Evolutionary conservation across 1,284 basidiomycete species (phyloP).

Genomic region (Trichosporon coremiiforme): DNA sequence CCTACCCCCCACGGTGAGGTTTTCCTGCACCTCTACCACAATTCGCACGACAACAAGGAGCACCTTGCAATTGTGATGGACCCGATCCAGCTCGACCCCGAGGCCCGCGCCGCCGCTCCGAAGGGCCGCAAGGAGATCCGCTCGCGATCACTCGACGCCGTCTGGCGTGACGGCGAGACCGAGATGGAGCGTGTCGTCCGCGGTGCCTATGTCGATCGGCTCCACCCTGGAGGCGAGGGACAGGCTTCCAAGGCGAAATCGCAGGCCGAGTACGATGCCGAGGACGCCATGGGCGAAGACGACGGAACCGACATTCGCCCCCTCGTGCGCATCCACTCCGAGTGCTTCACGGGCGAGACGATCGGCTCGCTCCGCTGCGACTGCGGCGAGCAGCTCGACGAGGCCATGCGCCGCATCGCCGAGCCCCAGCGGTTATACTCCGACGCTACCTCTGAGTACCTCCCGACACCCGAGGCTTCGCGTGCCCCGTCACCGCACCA

Average conservation of each 20-base stretch:
- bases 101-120: slow-evolving; percentile 53
- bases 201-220: slow-evolving; percentile 87
- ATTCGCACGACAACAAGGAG: slow-evolving; percentile 85
- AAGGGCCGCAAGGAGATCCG: slow-evolving; percentile 64
- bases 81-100: slow-evolving; percentile 68
- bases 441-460: slow-evolving; percentile 26
- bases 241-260: slow-evolving; percentile 37
- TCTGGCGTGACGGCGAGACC: slow-evolving; percentile 87
- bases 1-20: slow-evolving; percentile 93
- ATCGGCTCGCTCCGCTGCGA: slow-evolving; percentile 98
- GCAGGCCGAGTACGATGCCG: slow-evolving; percentile 24
- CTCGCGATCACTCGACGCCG: slow-evolving; percentile 77
- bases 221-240: slow-evolving; percentile 56
- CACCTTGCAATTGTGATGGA: slow-evolving; percentile 98
- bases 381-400: slow-evolving; percentile 97
- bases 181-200: slow-evolving; percentile 90
- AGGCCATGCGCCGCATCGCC: slow-evolving; percentile 89
- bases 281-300: slow-evolving; percentile 22
- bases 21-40: slow-evolving; percentile 86
- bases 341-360: slow-evolving; percentile 98
- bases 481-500: slow-evolving; percentile 37
- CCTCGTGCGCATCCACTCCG: slow-evolving; percentile 93
- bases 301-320: slow-evolving; percentile 61
- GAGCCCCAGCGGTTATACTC: slow-evolving; percentile 60
- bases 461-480: slow-evolving; percentile 49